Percentiles rank a stretch among this genome's conserved stretches.
These are phyloP conservation scores for Sclerotinia borealis DNA, from an alignment of 2,329 filamentous ascomycete species.

Conservation along the genomic window DNA sequence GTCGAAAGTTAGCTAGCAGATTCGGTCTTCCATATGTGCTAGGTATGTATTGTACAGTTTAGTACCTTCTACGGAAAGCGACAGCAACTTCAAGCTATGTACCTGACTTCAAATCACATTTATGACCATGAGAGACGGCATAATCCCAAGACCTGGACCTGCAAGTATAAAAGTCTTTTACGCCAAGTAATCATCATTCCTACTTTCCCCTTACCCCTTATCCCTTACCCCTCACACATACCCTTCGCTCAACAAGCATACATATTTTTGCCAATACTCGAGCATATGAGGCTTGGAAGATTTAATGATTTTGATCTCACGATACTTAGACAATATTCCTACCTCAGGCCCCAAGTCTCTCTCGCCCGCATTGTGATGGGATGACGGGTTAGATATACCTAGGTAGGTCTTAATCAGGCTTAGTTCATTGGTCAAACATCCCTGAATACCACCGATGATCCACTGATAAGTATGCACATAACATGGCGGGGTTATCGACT, in stretches of 20 bases:
- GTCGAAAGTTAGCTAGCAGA: not conserved
- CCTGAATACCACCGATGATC: not conserved
- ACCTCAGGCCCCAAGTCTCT: not conserved
- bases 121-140: not conserved
- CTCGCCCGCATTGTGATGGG: not conserved
- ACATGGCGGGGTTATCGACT: slow-evolving; percentile 1
- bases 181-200: not conserved
- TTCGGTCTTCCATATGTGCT: not conserved
- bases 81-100: not conserved
- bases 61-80: not conserved
- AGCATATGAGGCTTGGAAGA: not conserved
- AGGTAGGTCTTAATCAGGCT: not conserved
- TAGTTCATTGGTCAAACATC: not conserved
- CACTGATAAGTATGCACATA: slow-evolving; percentile 1
- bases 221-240: not conserved
- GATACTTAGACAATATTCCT: not conserved
- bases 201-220: not conserved
- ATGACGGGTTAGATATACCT: not conserved
- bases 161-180: not conserved
- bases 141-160: not conserved
- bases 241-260: not conserved
- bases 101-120: not conserved
- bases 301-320: not conserved
- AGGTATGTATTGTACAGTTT: not conserved
- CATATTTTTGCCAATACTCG: not conserved